phyloP scores from a whole-genome alignment of 1,284 basidiomycete species.

The Xerocomus nothofagi region DNA sequence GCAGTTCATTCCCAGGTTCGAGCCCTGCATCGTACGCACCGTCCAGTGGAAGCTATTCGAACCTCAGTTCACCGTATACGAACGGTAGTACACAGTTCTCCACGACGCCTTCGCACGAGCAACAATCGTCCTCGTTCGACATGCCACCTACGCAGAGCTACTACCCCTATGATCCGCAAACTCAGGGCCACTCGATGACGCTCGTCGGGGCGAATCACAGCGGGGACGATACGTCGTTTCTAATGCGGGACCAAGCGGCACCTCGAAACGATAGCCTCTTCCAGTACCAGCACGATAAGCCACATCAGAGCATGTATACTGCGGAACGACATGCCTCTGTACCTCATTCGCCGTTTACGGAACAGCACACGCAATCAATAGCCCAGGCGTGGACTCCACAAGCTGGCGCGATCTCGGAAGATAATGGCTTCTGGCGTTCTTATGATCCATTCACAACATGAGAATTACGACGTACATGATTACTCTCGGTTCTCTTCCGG shows the following conservation, averaged over 20 bases:
- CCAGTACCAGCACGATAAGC: constrained; percentile 26
- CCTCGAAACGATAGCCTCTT: constrained; percentile 21
- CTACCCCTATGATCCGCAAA: constrained; percentile 23
- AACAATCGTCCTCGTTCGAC: constrained; percentile 22
- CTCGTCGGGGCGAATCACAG: constrained; percentile 20
- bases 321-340: constrained; percentile 24
- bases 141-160: constrained; percentile 21
- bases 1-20: constrained; percentile 19
- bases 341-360: constrained; percentile 21
- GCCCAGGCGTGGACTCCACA: constrained; percentile 22
- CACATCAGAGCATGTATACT: constrained; percentile 24
- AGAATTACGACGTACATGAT: constrained; percentile 10
- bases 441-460: constrained; percentile 29
- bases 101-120: constrained; percentile 24
- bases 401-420: constrained; percentile 19
- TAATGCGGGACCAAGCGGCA: constrained; percentile 19
- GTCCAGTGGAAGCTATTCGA: constrained; percentile 30
- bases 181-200: constrained; percentile 20
- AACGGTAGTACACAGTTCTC: constrained; percentile 22
- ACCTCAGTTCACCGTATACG: constrained; percentile 28
- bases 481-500: background rate
- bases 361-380: constrained; percentile 21
- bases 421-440: constrained; percentile 24
- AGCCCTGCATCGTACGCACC: constrained; percentile 29
- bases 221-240: constrained; percentile 21